Conservation (phyloP, 2,329 filamentous ascomycete genomes). For the Periconia digitata region DNA sequence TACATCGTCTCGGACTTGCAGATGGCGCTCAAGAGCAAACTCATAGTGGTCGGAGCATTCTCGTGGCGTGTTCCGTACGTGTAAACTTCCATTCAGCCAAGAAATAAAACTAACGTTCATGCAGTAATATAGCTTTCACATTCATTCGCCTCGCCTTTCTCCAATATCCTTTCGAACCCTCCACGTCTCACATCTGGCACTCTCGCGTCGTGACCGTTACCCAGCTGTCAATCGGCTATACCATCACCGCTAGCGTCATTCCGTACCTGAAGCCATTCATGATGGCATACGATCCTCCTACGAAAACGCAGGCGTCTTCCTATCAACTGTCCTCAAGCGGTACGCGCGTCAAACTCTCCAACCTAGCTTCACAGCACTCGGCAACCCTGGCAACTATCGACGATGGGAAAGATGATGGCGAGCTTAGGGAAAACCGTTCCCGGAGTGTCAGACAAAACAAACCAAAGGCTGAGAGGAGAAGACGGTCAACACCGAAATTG, state of each 20-base stretch:
- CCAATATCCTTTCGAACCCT: neutral
- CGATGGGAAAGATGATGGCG: neutral
- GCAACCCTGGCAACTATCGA: neutral
- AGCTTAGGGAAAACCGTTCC: neutral
- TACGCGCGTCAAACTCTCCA: slow-evolving; percentile 1
- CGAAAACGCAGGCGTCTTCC: neutral
- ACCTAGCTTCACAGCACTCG: neutral
- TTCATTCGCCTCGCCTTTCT: slow-evolving; percentile 2
- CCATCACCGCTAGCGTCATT: slow-evolving; percentile 5
- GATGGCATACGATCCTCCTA: slow-evolving; percentile 9
- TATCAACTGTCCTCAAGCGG: neutral
- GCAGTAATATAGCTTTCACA: slow-evolving; percentile 5
- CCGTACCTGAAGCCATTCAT: slow-evolving; percentile 12
- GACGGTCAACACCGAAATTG: neutral
- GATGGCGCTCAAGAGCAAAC: slow-evolving; percentile 1
- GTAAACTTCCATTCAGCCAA: neutral
- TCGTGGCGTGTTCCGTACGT: neutral
- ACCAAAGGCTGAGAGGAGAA: neutral
- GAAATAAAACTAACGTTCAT: neutral
- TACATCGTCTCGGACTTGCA: slow-evolving; percentile 1
- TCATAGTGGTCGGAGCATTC: slow-evolving; percentile 1
- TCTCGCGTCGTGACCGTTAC: slow-evolving; percentile 6
- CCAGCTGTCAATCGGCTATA: slow-evolving; percentile 7
- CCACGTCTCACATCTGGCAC: slow-evolving; percentile 2
- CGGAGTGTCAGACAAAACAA: neutral